These are phyloP conservation scores for Aegilops bicornis DNA, from an alignment of 176 grass and related monocot species.

Conservation along the genomic window DNA sequence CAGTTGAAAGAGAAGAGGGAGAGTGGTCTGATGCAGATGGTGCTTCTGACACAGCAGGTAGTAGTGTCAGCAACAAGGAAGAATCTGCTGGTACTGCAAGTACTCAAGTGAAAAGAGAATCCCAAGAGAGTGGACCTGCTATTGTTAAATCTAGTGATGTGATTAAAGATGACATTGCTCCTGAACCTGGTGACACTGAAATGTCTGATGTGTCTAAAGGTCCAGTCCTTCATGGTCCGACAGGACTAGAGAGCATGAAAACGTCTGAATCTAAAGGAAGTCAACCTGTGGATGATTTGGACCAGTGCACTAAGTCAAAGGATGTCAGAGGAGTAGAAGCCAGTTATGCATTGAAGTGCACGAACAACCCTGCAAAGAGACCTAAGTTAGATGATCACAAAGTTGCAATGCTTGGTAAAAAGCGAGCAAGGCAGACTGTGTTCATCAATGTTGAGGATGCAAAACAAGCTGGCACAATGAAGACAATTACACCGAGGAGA, in stretches of 20 bases:
- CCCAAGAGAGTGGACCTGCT: constrained; percentile 44
- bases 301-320: constrained; percentile 56
- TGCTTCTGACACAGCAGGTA: constrained; percentile 52
- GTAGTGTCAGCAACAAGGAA: constrained; percentile 55
- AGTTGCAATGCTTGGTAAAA: constrained; percentile 96
- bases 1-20: constrained; percentile 94
- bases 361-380: constrained; percentile 78
- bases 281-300: constrained; percentile 54
- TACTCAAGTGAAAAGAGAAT: constrained; percentile 44
- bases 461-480: constrained; percentile 88
- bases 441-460: constrained; percentile 98
- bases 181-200: constrained; percentile 51
- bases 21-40: constrained; percentile 96
- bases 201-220: constrained; percentile 55
- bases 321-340: constrained; percentile 92
- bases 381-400: constrained; percentile 86
- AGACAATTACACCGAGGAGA: constrained; percentile 78
- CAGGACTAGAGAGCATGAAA: constrained; percentile 31
- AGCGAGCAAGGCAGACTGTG: constrained; percentile 77
- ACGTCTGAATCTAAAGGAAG: constrained; percentile 53
- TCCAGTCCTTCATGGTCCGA: constrained; percentile 20
- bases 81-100: constrained; percentile 35
- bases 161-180: constrained; percentile 36
- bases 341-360: constrained; percentile 81
- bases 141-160: constrained; percentile 32